These are phyloP conservation scores for Calonectria multiphialidica DNA, from an alignment of 2,329 filamentous ascomycete species.

Conservation along the genomic window DNA sequence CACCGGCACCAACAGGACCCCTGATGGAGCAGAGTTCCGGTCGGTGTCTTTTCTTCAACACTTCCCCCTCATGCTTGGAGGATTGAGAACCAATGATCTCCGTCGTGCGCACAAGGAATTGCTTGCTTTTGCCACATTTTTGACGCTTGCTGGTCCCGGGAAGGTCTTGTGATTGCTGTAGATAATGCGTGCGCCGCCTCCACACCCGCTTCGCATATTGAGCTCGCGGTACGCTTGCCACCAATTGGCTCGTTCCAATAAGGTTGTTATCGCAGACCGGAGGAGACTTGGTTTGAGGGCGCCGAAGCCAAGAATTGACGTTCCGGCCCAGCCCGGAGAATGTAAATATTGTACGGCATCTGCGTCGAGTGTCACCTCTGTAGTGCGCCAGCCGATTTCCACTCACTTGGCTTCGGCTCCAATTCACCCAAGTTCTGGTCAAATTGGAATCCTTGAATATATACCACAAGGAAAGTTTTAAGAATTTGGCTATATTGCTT, in stretches of 20 bases:
- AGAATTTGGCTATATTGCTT: too few relatives aligned
- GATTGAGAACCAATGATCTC: constrained; percentile 4
- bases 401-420: neutral
- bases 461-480: neutral
- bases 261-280: neutral
- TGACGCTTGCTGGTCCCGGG: neutral
- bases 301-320: neutral
- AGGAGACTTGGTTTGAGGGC: neutral
- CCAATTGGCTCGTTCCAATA: neutral
- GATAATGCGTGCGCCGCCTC: constrained; percentile 3
- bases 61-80: neutral
- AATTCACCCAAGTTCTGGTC: neutral
- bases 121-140: neutral
- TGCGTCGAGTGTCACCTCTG: constrained; percentile 7
- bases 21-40: neutral
- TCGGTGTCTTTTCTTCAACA: neutral
- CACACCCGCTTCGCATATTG: neutral
- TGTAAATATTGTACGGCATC: neutral
- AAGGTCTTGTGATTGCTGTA: neutral
- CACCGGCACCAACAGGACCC: constrained; percentile 3
- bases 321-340: constrained; percentile 14
- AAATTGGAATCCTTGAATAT: neutral
- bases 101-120: neutral
- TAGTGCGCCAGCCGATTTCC: neutral
- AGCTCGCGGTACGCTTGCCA: neutral